Evolutionary conservation across 345 rosid species (phyloP), one percentile per base, ranked within the genome.

Genomic region (Salix koriyanagi): DNA sequence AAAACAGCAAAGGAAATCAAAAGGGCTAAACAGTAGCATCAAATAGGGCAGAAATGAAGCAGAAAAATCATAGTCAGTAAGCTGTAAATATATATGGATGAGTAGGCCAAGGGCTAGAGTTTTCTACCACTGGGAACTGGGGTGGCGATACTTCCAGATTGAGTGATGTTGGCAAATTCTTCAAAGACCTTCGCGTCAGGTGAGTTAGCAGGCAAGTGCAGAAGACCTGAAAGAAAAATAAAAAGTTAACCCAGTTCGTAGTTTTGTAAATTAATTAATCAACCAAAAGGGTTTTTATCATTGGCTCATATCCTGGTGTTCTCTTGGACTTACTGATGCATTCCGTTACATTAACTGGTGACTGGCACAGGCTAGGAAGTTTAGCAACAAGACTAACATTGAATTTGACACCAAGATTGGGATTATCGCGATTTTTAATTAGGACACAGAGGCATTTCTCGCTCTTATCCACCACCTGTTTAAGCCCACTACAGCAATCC

Each of bases 401-500:
- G 76, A 94, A 18, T 73, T 88, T 86, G 76, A 94, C 71, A 16
- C 91, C 98, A 64, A 94, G 90, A n/a, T 60, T 58, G 1, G 98
- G 97, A 69, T 94, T 89, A 79, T 94, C 84, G 25, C 83, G 82
- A 69, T 94, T 97, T 83, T 84, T 88, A 30, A 92, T 81, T 23
- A 94, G 79, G 21, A 92, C n/a, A 58, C 97, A 94, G 0, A 94
- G 72, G 75, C 97, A 94, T 82, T 86, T 94, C 77, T 13, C 71
- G 87, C 94, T 91, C 82, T 87, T 91, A 3, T 67, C 80, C 3
- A 92, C 69, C 50, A 91, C 91, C 64, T 84, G 86, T 44, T 84
- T 85, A 14, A 94, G 81, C 15, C 97, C 97, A 2, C 73, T 69
- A 83, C 98, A 94, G 69, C 98, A 94, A 58, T 91, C 97, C 6